Base-by-base conservation (phyloP, 2,329 filamentous ascomycete genomes). In the Penicillium sp. region DNA sequence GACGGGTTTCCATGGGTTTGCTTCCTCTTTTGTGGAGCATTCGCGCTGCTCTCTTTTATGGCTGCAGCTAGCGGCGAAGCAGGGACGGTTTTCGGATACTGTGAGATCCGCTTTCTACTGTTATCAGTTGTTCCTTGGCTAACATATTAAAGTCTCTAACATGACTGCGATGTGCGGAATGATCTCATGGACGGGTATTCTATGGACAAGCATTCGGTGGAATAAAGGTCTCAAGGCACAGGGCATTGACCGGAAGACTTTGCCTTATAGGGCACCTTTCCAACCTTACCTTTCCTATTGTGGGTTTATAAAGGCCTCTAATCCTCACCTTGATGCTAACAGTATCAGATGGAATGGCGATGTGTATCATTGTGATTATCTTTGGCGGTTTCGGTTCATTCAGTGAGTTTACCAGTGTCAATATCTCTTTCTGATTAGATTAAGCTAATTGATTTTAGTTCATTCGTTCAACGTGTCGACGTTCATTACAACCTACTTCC, bases 381-480 rank as follows among this genome's bases (percentile, higher is more conserved):
- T 68, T 66, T 27, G 65, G 64, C 33, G 65, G 65, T 10, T 66
- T 67, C 29, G 61, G 62, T 43, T 52, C 65, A 16, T 67, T 67
- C 50, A 63, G 57, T 63, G 47, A 58, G 61, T 48, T 27, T n/a
- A 1, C 27, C 7, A 13, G 14, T 11, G 6, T 19, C 4, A 13
- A 21, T 8, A 10, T 19, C 19, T 8, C 2, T 5, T 5, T 9
- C 29, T 6, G 10, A 3, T 4, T 16, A 21, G 24, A 7, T 6
- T 11, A 3, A 43, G 21, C 31, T 31, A 31, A 45, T 37, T 19
- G 14, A 6, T 29, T 52, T 2, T 26, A 63, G 59, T 63, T 29
- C 59, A 63, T 47, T 50, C 41, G 1, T 68, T 66, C 33, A 37
- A 65, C 31, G 51, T 54, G 10, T 64, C 63, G 6, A 51, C 59